A percentile compares a stretch with the other conserved stretches of the same genome.
phyloP scores from a whole-genome alignment of 352 stramenopile genomes.

The Thraustochytrium sp. region DNA sequence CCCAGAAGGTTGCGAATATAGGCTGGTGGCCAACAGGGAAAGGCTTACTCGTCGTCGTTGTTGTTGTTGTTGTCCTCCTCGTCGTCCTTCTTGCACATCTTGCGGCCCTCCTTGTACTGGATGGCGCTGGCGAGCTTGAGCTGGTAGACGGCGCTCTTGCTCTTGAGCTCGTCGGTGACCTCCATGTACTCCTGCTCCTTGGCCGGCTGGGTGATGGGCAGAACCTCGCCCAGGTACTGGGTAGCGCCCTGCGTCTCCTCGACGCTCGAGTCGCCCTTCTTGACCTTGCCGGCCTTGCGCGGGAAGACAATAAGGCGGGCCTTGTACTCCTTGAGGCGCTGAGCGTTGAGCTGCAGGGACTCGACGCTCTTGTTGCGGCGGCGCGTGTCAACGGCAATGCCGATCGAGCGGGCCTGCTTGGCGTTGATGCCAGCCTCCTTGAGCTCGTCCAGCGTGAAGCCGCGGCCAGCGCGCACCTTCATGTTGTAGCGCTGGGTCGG shows the following conservation, averaged over 20 bases:
- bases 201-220: conserved; percentile 59
- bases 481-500: conserved; percentile 96
- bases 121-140: conserved; percentile 36
- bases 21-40: not conserved
- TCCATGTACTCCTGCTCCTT: conserved; percentile 62
- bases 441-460: conserved; percentile 97
- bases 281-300: conserved; percentile 84
- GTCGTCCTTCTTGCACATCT: conserved; percentile 1
- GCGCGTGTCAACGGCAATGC: conserved; percentile 96
- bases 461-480: conserved; percentile 93
- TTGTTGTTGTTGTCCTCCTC: conserved; percentile 22
- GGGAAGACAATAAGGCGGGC: conserved; percentile 97
- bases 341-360: conserved; percentile 80
- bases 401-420: conserved; percentile 91
- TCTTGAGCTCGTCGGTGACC: conserved; percentile 66
- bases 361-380: conserved; percentile 92
- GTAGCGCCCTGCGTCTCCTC: conserved; percentile 83
- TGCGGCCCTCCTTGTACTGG: conserved; percentile 12
- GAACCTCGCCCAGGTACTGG: conserved; percentile 70
- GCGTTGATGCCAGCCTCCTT: conserved; percentile 92
- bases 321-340: conserved; percentile 98
- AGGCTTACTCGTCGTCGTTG: not conserved
- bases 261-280: conserved; percentile 81
- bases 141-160: conserved; percentile 57
- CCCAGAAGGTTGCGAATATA: not conserved